Evolutionary conservation across 2,329 filamentous ascomycete species (phyloP).

Genomic region (Talaromyces pinophilus): DNA sequence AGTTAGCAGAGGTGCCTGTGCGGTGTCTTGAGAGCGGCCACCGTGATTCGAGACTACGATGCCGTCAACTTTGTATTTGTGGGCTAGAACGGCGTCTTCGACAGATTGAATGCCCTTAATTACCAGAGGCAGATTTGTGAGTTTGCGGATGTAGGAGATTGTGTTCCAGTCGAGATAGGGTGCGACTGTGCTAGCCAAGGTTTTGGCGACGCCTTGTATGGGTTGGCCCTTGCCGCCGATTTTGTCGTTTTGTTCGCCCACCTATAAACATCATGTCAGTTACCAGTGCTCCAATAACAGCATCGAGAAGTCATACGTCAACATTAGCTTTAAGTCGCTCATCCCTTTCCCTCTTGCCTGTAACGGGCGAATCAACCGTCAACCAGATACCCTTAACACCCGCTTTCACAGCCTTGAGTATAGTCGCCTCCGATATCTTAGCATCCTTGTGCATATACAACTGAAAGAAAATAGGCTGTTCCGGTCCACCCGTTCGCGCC

Average conservation of each 20-base stretch:
- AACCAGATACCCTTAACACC: constrained; percentile 37
- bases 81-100: constrained; percentile 52
- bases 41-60: constrained; percentile 45
- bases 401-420: constrained; percentile 32
- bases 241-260: constrained; percentile 23
- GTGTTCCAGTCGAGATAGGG: constrained; percentile 36
- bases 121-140: constrained; percentile 40
- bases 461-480: constrained; percentile 38
- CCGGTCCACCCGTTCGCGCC: constrained; percentile 25
- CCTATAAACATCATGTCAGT: constrained; percentile 6
- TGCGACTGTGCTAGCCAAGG: constrained; percentile 33
- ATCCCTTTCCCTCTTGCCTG: constrained; percentile 38
- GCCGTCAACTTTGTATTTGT: constrained; percentile 50
- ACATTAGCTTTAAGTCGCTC: constrained; percentile 33
- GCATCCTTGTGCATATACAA: constrained; percentile 43
- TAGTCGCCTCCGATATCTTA: constrained; percentile 29
- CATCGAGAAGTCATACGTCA: constrained; percentile 24
- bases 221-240: constrained; percentile 21
- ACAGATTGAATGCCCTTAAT: constrained; percentile 50
- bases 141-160: constrained; percentile 44
- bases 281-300: not conserved
- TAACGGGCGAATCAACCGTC: constrained; percentile 39
- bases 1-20: constrained; percentile 56
- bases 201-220: constrained; percentile 34
- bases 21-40: constrained; percentile 50